A percentile compares a stretch with the other conserved stretches of the same genome.
These are phyloP conservation scores for Warburgia ugandensis DNA, from an alignment of 164 flowering plant genomes.

Conservation along the genomic window DNA sequence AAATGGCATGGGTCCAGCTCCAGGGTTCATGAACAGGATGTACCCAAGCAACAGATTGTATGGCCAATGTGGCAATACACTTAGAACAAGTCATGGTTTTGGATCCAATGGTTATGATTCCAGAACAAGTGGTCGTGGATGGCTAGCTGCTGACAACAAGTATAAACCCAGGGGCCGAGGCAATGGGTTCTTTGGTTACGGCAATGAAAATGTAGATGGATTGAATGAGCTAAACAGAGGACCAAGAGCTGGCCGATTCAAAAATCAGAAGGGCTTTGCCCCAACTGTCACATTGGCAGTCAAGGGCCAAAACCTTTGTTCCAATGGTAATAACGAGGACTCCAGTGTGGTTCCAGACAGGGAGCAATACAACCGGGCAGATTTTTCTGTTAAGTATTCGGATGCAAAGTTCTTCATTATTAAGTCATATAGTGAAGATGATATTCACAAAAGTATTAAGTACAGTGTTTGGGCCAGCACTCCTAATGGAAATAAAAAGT, in stretches of 20 bases:
- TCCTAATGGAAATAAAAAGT: constrained; percentile 82
- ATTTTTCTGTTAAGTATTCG: constrained; percentile 55
- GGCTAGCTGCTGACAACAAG: constrained; percentile 52
- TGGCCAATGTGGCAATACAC: constrained; percentile 32
- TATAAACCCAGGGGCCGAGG: constrained; percentile 58
- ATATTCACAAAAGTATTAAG: constrained; percentile 85
- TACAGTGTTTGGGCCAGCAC: constrained; percentile 92
- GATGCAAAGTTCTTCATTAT: constrained; percentile 78
- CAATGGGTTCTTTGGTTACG: constrained; percentile 40
- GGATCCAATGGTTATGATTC: constrained; percentile 28
- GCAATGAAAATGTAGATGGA: constrained; percentile 65
- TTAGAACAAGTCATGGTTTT: constrained; percentile 25
- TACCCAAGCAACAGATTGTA: constrained; percentile 40
- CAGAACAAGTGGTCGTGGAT: constrained; percentile 42
- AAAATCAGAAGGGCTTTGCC: constrained; percentile 41
- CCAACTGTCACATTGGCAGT: constrained; percentile 34
- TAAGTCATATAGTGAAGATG: constrained; percentile 94
- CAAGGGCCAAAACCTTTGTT: constrained; percentile 39
- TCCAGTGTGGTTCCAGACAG: constrained; percentile 24
- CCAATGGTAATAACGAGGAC: constrained; percentile 27
- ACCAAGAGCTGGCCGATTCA: constrained; percentile 60
- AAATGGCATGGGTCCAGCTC: constrained; percentile 16
- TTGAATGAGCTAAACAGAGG: constrained; percentile 79
- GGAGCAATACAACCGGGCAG: constrained; percentile 56
- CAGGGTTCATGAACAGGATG: constrained; percentile 34